Evolutionary conservation across 768 basidiomycete species (phyloP).

Genomic region (Crucibulum laeve): DNA sequence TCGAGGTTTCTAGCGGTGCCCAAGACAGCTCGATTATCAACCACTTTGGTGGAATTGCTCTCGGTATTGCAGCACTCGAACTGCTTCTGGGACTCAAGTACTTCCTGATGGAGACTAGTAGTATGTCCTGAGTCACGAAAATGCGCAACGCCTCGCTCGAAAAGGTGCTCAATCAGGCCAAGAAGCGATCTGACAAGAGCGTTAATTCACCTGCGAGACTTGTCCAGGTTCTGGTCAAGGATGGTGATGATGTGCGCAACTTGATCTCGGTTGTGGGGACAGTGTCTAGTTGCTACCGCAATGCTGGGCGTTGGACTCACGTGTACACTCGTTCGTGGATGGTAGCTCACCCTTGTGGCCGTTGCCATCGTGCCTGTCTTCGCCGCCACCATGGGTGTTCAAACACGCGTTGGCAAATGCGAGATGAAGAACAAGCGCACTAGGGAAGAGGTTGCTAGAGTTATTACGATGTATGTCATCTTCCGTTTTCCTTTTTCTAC

Average conservation of each 20-base stretch:
- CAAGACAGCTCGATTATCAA: conserved; percentile 72
- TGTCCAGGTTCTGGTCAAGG: conserved; percentile 78
- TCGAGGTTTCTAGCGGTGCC: conserved; percentile 69
- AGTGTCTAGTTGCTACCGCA: conserved; percentile 64
- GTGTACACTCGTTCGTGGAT: conserved; percentile 86
- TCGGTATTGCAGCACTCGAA: conserved; percentile 71
- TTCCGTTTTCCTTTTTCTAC: not conserved
- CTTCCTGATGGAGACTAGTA: conserved; percentile 72
- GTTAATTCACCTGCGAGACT: conserved; percentile 57
- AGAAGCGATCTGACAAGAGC: conserved; percentile 76
- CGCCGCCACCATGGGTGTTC: conserved; percentile 65
- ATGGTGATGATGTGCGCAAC: conserved; percentile 81
- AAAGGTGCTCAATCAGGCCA: conserved; percentile 74
- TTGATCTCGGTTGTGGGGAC: conserved; percentile 74
- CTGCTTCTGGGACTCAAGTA: conserved; percentile 72
- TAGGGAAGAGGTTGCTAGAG: too few relatives aligned
- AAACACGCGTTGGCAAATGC: conserved; percentile 65
- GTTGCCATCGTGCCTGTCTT: conserved; percentile 86
- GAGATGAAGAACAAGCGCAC: conserved; percentile 81
- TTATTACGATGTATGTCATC: not conserved
- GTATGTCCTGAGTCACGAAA: conserved; percentile 68
- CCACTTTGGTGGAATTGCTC: conserved; percentile 65
- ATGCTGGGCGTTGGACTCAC: conserved; percentile 84
- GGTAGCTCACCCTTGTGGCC: conserved; percentile 92
- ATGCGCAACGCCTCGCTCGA: conserved; percentile 55